Base-by-base conservation (phyloP, 129 eudicot genomes). In the Glebionis coronaria region DNA sequence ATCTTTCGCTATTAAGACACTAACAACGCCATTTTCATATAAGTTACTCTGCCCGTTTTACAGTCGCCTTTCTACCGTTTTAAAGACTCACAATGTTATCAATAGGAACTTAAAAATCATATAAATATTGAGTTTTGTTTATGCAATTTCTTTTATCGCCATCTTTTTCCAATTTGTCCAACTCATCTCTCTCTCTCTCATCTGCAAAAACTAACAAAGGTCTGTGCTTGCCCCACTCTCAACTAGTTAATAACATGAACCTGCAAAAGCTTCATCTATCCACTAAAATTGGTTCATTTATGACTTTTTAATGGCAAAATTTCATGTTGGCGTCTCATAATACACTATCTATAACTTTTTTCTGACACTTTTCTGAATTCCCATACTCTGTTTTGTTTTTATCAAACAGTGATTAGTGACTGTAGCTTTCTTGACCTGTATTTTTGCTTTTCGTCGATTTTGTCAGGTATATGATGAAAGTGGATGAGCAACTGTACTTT, bases 141-240 rank as follows among this genome's bases (percentile, higher is more conserved):
- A 47, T 57, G 55, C 67, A 51, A 49, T 67, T 49, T 54, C 40
- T 59, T 60, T 67, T 58, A 67, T 16, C 58, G 45, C 47, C 75
- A 67, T 71, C 61, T 79, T 72, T 79, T 55, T 68, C 68, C 46
- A 61, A 72, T 69, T 74, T 53, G 72, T 78, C 83, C 80, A 76
- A 61, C 81, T 76, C 64, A 53, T 73, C 51, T 55, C 51, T 58
- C 68, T 51, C 80, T 67, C 74, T 56, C 50, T 52, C 75, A 12
- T 79, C 84, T 78, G 78, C 75, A 72, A 72, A 70, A 78, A 73
- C 80, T 70, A 76, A 68, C 84, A 81, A 81, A 78, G 82, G 82
- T 68, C 31, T 76, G 80, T 79, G 79, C 62, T 75, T 79, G 78
- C 80, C 86, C 84, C 87, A 76, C 82, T 50, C 68, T 63, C 84